Base-by-base conservation (phyloP, 352 stramenopile genomes). In the Phytophthora litchii region DNA sequence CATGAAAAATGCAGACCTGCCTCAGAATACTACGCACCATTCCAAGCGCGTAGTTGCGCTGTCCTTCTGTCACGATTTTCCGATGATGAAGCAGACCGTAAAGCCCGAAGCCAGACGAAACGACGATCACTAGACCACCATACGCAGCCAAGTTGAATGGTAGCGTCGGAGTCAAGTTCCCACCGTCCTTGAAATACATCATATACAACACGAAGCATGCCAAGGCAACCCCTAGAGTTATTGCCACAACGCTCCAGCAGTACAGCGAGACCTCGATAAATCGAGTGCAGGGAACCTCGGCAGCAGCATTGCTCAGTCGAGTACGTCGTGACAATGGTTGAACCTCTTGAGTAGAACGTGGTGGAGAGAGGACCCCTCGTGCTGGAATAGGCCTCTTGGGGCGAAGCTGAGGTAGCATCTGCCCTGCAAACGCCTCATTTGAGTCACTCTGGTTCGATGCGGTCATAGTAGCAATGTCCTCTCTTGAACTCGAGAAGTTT, bases 171-270 rank as follows among this genome's bases (percentile, higher is more conserved):
- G 77, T 68, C 17, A 91, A 70, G 21, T 74, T 66, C 1, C 76
- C 79, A 25, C 83, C 82, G 6, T 81, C 67, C 49, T 88, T 74
- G 42, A 87, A 83, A 52, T 80, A 89, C 17, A 86, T 58, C 13
- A 83, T 56, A 23, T 87, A 91, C 25, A 89, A 34, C 0, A 83
- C 79, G n/a, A 87, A 60, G 6, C 57, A 81, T 4, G 85, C 50
- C 21, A 87, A 42, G 1, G 73, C 46, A 11, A 91, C 20, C 0
- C 77, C 77, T 10, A 86, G 70, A 11, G 86, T 43, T 36, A 78
- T 84, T 16, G 82, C 69, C 23, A 85, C 35, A 17, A 86, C 67
- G 0, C 69, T 78, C 75, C 80, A 89, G 4, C 58, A 65, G 42
- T 91, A 91, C 27, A 89, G 54, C 12, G 78, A 77, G 1, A 57